phyloP scores from a whole-genome alignment of 1,284 basidiomycete genomes.

The Trichosporon sp. region DNA sequence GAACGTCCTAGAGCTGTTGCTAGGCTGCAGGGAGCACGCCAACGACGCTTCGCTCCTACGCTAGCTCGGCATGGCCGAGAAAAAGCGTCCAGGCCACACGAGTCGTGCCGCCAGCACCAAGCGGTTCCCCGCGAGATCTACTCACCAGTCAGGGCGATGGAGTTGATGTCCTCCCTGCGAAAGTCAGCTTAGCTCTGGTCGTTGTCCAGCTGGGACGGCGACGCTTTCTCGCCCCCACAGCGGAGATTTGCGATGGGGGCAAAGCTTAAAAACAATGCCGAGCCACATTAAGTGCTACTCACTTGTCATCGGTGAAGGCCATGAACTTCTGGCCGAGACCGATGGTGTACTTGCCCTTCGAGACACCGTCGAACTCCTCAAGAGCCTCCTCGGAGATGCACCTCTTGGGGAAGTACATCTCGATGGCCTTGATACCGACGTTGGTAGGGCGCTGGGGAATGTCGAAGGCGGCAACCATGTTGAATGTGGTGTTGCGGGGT shows the following conservation, averaged over 20 bases:
- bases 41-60: not conserved
- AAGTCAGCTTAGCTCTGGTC: not conserved
- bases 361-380: constrained; percentile 92
- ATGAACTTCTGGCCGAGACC: constrained; percentile 98
- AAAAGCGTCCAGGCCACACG: not conserved
- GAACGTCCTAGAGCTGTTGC: not conserved
- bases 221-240: not conserved
- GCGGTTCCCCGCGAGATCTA: not conserved
- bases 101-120: not conserved
- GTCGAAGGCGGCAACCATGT: constrained; percentile 44
- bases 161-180: constrained; percentile 88
- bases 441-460: constrained; percentile 72
- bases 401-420: constrained; percentile 91
- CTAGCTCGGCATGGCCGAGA: not conserved
- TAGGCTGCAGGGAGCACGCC: not conserved
- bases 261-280: not conserved
- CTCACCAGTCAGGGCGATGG: constrained; percentile 87
- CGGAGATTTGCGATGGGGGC: not conserved
- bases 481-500: constrained; percentile 22
- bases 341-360: constrained; percentile 98
- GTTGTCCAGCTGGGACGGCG: not conserved
- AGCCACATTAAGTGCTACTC: constrained; percentile 28
- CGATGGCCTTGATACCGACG: constrained; percentile 88
- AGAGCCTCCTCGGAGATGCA: constrained; percentile 94
- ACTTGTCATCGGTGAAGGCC: constrained; percentile 92